These are phyloP conservation scores for Phoma sp. DNA, from an alignment of 2,329 filamentous ascomycete species.

Conservation along the genomic window DNA sequence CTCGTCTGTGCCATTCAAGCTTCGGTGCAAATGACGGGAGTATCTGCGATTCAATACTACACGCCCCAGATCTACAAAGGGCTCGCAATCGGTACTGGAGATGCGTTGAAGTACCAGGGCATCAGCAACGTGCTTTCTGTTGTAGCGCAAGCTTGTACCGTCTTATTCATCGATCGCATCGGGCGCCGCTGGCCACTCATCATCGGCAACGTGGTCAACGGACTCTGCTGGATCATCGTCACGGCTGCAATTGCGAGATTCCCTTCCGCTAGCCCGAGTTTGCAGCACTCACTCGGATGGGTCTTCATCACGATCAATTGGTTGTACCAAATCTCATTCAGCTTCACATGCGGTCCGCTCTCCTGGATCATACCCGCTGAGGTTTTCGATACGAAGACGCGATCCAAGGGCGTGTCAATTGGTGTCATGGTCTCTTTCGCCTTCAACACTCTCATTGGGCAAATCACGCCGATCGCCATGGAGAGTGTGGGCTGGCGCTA, in stretches of 20 bases:
- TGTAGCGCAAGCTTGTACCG: too few species aligned
- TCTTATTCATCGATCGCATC: background rate
- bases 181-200: background rate
- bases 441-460: conserved; percentile 76
- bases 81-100: too few species aligned
- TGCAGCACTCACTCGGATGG: background rate
- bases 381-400: conserved; percentile 57
- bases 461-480: conserved; percentile 68
- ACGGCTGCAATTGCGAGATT: background rate
- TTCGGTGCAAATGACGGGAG: conserved; percentile 74
- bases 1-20: conserved; percentile 63
- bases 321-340: background rate
- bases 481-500: conserved; percentile 58
- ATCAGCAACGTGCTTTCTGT: too few species aligned
- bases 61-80: conserved; percentile 66
- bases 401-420: conserved; percentile 73
- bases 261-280: background rate
- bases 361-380: background rate
- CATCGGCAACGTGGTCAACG: background rate
- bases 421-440: conserved; percentile 74
- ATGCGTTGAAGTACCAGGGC: too few species aligned
- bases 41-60: conserved; percentile 69
- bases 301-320: background rate
- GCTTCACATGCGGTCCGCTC: background rate
- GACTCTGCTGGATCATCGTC: background rate